Conservation (phyloP, 208 protist species). For the Trypanosomatidae sp. region DNA sequence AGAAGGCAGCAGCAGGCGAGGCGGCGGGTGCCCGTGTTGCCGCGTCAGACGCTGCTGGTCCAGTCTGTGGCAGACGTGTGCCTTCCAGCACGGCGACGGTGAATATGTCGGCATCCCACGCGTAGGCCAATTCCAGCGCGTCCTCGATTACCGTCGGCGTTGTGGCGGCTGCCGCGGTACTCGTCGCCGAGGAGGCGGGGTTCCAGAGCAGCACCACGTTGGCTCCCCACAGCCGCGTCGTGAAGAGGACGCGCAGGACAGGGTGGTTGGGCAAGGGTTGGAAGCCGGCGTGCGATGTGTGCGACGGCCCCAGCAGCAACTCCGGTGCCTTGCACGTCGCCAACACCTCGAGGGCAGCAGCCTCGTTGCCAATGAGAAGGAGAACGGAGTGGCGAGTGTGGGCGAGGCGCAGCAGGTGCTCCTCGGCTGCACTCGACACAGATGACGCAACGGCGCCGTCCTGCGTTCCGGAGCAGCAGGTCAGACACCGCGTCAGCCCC, state of each 20-base stretch:
- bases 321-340: constrained; percentile 36
- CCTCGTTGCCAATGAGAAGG: constrained; percentile 59
- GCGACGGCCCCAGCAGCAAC: constrained; percentile 30
- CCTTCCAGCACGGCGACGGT: constrained; percentile 59
- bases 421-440: constrained; percentile 39
- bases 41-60: neutral
- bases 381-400: constrained; percentile 59
- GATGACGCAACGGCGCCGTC: constrained; percentile 19
- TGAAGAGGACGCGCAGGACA: constrained; percentile 47
- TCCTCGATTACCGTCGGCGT: constrained; percentile 44
- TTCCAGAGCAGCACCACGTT: constrained; percentile 27
- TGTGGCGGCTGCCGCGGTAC: neutral
- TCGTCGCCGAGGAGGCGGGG: neutral
- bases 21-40: constrained; percentile 5
- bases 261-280: constrained; percentile 35
- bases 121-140: constrained; percentile 59
- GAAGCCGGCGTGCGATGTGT: constrained; percentile 34
- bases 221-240: constrained; percentile 66
- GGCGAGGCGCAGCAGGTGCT: constrained; percentile 69
- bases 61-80: constrained; percentile 11
- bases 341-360: constrained; percentile 41
- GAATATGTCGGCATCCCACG: constrained; percentile 83
- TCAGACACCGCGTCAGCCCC: constrained; percentile 41
- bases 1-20: constrained; percentile 9
- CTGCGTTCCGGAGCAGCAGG: constrained; percentile 27